These are phyloP conservation scores for Ogataea glucozyma DNA, from an alignment of 805 yeast species.

Conservation along the genomic window DNA sequence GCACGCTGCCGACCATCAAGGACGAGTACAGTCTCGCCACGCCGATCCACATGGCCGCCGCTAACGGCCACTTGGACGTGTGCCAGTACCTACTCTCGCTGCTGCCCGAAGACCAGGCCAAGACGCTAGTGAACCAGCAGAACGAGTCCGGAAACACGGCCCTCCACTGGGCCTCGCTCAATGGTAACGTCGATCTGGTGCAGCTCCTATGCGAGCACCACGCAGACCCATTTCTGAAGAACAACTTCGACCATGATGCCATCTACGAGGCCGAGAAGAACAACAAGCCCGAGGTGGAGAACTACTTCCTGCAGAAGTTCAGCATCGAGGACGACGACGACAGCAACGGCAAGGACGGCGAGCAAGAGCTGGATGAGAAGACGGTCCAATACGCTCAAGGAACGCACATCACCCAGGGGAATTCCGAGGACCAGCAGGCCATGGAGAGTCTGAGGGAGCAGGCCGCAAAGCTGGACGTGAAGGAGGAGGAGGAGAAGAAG, in stretches of 20 bases:
- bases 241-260: slow-evolving; percentile 75
- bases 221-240: slow-evolving; percentile 81
- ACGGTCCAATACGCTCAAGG: slow-evolving; percentile 47
- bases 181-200: slow-evolving; percentile 78
- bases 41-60: slow-evolving; percentile 93
- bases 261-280: slow-evolving; percentile 87
- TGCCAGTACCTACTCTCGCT: slow-evolving; percentile 58
- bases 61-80: slow-evolving; percentile 82
- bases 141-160: slow-evolving; percentile 93
- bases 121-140: slow-evolving; percentile 45
- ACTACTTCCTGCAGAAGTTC: slow-evolving; percentile 70
- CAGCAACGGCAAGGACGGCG: not conserved
- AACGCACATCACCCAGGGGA: slow-evolving; percentile 49
- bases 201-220: slow-evolving; percentile 69
- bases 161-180: slow-evolving; percentile 92
- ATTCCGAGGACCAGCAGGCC: slow-evolving; percentile 46
- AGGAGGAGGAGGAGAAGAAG: not conserved
- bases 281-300: slow-evolving; percentile 73
- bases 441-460: slow-evolving; percentile 35
- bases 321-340: slow-evolving; percentile 64
- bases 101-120: slow-evolving; percentile 46
- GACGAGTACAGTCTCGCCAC: slow-evolving; percentile 71
- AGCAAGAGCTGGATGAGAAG: slow-evolving; percentile 27
- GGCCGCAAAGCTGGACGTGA: slow-evolving; percentile 26
- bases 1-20: slow-evolving; percentile 44